These are phyloP conservation scores for Hypomyces rosellus DNA, from an alignment of 2,329 filamentous ascomycete species.

Conservation along the genomic window DNA sequence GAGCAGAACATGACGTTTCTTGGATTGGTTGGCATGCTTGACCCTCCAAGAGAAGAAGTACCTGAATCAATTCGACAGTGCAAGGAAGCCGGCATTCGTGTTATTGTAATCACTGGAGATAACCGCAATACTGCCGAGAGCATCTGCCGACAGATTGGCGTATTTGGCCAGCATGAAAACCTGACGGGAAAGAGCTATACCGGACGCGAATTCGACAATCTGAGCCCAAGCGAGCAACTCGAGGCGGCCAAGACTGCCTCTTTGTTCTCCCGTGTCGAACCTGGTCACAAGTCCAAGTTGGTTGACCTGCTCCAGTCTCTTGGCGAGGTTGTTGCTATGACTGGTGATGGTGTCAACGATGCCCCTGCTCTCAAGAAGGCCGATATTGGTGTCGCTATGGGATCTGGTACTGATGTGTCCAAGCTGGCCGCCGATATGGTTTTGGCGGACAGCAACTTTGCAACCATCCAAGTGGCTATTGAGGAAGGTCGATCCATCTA, in stretches of 20 bases:
- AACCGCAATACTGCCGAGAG: constrained; percentile 97
- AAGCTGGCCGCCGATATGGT: constrained; percentile 98
- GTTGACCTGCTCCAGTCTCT: constrained; percentile 91
- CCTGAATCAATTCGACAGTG: constrained; percentile 80
- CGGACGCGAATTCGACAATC: constrained; percentile 85
- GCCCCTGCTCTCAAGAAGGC: constrained; percentile 97
- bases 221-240: constrained; percentile 72
- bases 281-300: constrained; percentile 92
- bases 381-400: constrained; percentile 98
- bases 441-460: constrained; percentile 96
- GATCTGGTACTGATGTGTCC: constrained; percentile 92
- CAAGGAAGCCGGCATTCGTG: constrained; percentile 86
- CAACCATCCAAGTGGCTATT: constrained; percentile 91
- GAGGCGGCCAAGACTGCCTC: constrained; percentile 79
- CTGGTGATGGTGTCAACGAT: constrained; percentile 97
- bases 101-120: constrained; percentile 97
- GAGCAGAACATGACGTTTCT: constrained; percentile 94
- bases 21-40: constrained; percentile 91
- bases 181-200: constrained; percentile 90
- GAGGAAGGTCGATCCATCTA: constrained; percentile 98
- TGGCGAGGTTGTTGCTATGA: constrained; percentile 97
- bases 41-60: constrained; percentile 91
- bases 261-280: constrained; percentile 93
- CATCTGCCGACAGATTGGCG: constrained; percentile 93
- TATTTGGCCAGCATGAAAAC: constrained; percentile 78